A percentile compares a stretch with the other conserved stretches of the same genome.
Evolutionary conservation across 148 eudicot genomes (phyloP).

Genomic region (Gaultheria prostrata): DNA sequence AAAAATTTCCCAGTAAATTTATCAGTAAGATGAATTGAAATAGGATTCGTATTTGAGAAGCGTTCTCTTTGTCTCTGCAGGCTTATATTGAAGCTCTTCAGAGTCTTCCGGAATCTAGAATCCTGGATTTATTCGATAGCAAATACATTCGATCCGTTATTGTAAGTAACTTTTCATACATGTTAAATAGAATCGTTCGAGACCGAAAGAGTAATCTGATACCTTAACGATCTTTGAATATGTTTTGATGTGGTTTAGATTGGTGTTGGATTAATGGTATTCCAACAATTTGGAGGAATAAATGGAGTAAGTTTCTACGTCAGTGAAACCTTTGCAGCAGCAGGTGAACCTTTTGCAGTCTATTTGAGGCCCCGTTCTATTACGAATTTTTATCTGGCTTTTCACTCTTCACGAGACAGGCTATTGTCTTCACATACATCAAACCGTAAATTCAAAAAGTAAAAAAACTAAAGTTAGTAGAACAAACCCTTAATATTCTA

Average conservation of each 20-base stretch:
- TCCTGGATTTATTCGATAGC: conserved; percentile 53
- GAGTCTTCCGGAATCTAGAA: conserved; percentile 49
- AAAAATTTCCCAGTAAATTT: neutral
- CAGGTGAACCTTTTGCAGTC: conserved; percentile 31
- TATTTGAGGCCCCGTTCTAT: too few relatives aligned
- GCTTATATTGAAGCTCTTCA: conserved; percentile 40
- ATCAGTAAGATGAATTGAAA: neutral
- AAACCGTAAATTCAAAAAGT: too few relatives aligned
- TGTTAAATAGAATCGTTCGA: neutral
- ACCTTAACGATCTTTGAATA: neutral
- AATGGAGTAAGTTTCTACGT: conserved; percentile 80
- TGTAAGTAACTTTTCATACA: conserved; percentile 39
- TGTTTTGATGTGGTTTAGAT: conserved; percentile 38
- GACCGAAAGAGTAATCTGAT: neutral
- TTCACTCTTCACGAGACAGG: too few relatives aligned
- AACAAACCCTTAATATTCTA: too few relatives aligned
- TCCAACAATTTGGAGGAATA: conserved; percentile 81
- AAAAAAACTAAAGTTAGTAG: too few relatives aligned
- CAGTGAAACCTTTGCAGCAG: conserved; percentile 58
- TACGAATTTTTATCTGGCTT: too few relatives aligned
- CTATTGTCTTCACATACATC: too few relatives aligned
- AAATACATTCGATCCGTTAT: conserved; percentile 62
- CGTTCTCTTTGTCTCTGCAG: conserved; percentile 26
- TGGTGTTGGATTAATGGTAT: conserved; percentile 79
- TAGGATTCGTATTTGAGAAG: neutral